Percentiles rank a stretch among this genome's conserved stretches.
Conservation (phyloP, 1,139 yeast species). For the Blastobotrys buckinghamii region DNA sequence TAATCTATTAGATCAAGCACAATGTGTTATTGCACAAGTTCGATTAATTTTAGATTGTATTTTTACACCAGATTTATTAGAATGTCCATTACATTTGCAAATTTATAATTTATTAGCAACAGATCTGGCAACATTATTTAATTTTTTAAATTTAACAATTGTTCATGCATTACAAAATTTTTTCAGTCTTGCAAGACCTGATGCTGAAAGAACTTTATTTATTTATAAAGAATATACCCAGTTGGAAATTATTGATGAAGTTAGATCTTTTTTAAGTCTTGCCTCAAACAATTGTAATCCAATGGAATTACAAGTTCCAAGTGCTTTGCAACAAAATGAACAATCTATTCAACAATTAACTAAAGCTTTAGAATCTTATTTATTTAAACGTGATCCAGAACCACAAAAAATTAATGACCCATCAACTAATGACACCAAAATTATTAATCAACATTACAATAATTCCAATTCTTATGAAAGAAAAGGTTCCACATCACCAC, state of each 20-base stretch:
- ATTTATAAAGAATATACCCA: slow-evolving; percentile 27
- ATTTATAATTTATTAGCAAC: slow-evolving; percentile 22
- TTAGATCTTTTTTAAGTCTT: slow-evolving; percentile 16
- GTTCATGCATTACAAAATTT: slow-evolving; percentile 24
- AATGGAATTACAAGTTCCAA: slow-evolving; percentile 20
- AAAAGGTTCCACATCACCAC: no score
- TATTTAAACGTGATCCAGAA: slow-evolving; percentile 13
- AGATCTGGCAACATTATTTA: slow-evolving; percentile 24
- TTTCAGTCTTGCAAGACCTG: slow-evolving; percentile 21
- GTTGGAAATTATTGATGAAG: slow-evolving; percentile 24
- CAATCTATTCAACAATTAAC: slow-evolving; percentile 21
- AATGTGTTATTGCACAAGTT: slow-evolving; percentile 21
- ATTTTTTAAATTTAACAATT: slow-evolving; percentile 21
- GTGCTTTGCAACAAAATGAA: slow-evolving; percentile 20
- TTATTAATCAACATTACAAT: no score
- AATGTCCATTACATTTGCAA: slow-evolving; percentile 18
- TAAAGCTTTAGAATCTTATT: slow-evolving; percentile 22
- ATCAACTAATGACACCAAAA: no score
- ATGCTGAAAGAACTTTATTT: slow-evolving; percentile 25
- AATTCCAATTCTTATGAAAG: not conserved
- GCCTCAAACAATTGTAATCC: slow-evolving; percentile 16
- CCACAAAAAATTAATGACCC: not conserved
- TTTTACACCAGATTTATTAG: slow-evolving; percentile 18
- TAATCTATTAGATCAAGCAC: slow-evolving; percentile 21
- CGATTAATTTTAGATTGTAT: slow-evolving; percentile 24